Base-by-base conservation (phyloP, 129 eudicot species). In the Pulicaria dysenterica region DNA sequence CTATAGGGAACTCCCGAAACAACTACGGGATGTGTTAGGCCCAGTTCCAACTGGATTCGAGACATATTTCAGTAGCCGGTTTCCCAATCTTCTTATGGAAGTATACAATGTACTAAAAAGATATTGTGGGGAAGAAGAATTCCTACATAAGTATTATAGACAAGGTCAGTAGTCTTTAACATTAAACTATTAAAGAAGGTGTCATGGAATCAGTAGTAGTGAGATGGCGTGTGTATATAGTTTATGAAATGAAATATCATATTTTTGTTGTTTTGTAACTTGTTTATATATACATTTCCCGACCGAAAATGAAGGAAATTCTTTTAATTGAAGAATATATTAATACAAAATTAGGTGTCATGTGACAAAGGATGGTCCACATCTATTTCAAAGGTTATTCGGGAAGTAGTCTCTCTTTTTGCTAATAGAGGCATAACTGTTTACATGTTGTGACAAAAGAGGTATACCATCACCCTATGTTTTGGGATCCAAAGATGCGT, bases 31-130 rank as follows among this genome's bases (percentile, higher is more conserved):
- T 3, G 79, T 87, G 39, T 69, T 94, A 37, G 95, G 92, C 46
- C 60, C 69, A 2, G 89, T 87, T 72, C 95, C 98, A 8, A 92
- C 86, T 10, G 98, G 98, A 19, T 90, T 87, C 39, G 89, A 90
- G 59, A 67, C 60, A 43, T 90, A 90, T 82, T 93, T 93, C 58
- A 74, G 87, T 31, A 71, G 73, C 5, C 77, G 96, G 64, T 93
- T 93, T 68, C 98, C 96, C 0, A 87, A 74, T 38, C 96, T 93
- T 73, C 64, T 93, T 41, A 85, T 93, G 47, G 95, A 89, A 76
- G 98, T 93, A 31, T 89, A 85, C 45, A 83, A 70, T 49, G 89
- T 93, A 7, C 15, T 89, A 31, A 67, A 76, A 72, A 34, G 36
- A 38, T 81, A 83, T 69, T 87, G 98, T 63, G 49, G 51, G n/a